Evolutionary conservation across 225 moss, liverwort and hornwort species (phyloP), one percentile per base, ranked within the genome.

Genomic region (Sphagnum contortum): DNA sequence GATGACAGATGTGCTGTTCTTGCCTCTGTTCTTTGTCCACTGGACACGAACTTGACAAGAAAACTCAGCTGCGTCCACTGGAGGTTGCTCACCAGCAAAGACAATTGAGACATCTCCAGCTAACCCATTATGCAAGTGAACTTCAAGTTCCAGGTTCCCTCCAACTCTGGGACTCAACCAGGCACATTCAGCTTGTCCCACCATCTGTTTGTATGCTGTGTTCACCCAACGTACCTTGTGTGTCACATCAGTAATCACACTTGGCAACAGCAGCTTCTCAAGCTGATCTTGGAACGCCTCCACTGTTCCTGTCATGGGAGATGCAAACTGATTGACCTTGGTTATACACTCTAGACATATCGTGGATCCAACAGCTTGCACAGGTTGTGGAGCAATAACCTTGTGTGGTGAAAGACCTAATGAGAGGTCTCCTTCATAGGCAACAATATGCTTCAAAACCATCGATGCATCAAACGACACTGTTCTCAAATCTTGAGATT

Each of bases 181-280:
- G 1, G 61, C 63, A 67, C 82, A 83, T 62, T 90, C 88, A 0
- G 87, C 82, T 62, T 90, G 84, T 50, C 83, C 87, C 9, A 87
- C 81, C 73, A 90, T 61, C 5, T 79, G 68, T 64, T 79, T 85
- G 69, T 87, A 90, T 2, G 85, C 79, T 3, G 68, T 54, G 57
- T 90, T 90, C 55, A 85, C 79, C 78, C 82, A 90, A 61, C 72
- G 72, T 58, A 90, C 87, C 11, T 82, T 74, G 46, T 82, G 67
- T 53, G 62, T 73, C 8, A 69, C 61, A 65, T 85, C 90, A 3
- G 83, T 83, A 55, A 90, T 70, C 58, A 90, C 75, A 2, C 72
- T 72, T 1, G 90, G 90, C 72, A 77, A 67, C 4, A 64, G 5
- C 12, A 64, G 60, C 3, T 62, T 65, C 50, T 90, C 85, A 46